Evolutionary conservation across 768 basidiomycete genomes (phyloP), one percentile per base, ranked within the genome.

Genomic region (Boletellus ananas): DNA sequence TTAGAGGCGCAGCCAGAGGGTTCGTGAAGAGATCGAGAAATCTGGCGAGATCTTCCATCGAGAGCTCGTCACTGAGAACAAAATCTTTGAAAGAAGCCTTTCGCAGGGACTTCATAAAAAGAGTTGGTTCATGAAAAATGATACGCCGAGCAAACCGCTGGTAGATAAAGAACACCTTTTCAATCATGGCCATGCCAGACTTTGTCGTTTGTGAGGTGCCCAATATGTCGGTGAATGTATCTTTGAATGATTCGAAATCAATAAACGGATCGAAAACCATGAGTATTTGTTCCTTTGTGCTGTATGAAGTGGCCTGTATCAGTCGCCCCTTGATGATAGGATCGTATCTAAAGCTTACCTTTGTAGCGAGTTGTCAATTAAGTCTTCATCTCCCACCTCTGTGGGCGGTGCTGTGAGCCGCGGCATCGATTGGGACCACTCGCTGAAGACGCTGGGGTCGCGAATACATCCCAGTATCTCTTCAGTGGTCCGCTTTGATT

Each of bases 31-130:
- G 21, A 1, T 45, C 18, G 2, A 49, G 0, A 38, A 66, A 58
- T 45, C 37, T 51, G 21, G 18, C 4, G 10, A 55, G 11, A 37
- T 70, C 67, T 4, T 64, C 64, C 1, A 53, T 29, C 0, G 60
- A 53, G 38, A 70, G 67, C 27, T 68, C 61, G 3, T 71, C 60
- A 25, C 63, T 59, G 35, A 70, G 53, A n/a, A 70, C 34, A 18
- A 71, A 42, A 41, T 71, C 68, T 40, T 58, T 58, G 44, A 70
- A 58, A 13, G 68, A 71, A 3, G 65, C 69, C 33, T 58, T 70
- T 14, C 58, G 58, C 21, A 61, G n/a, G 6, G 67, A 50, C 39
- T 64, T 66, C 55, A 60, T 49, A 33, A 62, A 65, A 2, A 71
- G 57, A 11, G 36, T 47, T 1, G 62, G 62, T 13, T 71, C 50